These are phyloP conservation scores for Irpex sp. DNA, from an alignment of 1,284 basidiomycete genomes.

Conservation along the genomic window DNA sequence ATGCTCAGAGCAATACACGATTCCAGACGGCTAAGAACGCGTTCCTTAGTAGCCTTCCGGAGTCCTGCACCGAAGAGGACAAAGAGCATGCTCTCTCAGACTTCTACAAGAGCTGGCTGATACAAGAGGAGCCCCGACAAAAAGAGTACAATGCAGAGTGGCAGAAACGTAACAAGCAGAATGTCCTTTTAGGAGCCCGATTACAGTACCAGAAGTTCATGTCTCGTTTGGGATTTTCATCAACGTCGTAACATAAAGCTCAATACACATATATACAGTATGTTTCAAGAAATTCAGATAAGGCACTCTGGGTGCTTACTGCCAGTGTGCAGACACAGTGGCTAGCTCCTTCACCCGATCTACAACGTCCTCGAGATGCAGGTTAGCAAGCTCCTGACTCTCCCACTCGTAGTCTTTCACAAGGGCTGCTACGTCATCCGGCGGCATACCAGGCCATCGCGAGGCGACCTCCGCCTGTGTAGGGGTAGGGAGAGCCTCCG, in stretches of 20 bases:
- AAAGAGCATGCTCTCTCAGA: constrained; percentile 64
- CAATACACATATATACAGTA: constrained; percentile 11
- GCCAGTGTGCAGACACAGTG: constrained; percentile 27
- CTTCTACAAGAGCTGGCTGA: constrained; percentile 70
- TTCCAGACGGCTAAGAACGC: constrained; percentile 64
- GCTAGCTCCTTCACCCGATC: constrained; percentile 60
- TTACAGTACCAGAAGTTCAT: constrained; percentile 43
- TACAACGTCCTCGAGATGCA: constrained; percentile 57
- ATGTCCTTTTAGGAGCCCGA: constrained; percentile 50
- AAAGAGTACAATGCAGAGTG: constrained; percentile 60
- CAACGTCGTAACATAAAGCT: constrained; percentile 9
- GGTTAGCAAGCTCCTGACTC: constrained; percentile 48
- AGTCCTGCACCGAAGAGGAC: constrained; percentile 43
- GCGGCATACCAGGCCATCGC: constrained; percentile 67
- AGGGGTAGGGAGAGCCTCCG: constrained; percentile 52
- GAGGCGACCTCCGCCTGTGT: constrained; percentile 54
- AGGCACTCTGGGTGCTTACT: not conserved
- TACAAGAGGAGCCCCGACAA: constrained; percentile 57
- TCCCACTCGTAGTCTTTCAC: constrained; percentile 58
- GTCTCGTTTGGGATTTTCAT: constrained; percentile 17
- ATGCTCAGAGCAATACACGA: constrained; percentile 61
- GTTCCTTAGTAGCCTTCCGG: constrained; percentile 53
- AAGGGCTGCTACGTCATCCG: constrained; percentile 57
- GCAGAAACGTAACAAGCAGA: constrained; percentile 53
- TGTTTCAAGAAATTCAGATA: not conserved